phyloP scores from a whole-genome alignment of 345 rosid genomes.

The Rhizophora apiculata region DNA sequence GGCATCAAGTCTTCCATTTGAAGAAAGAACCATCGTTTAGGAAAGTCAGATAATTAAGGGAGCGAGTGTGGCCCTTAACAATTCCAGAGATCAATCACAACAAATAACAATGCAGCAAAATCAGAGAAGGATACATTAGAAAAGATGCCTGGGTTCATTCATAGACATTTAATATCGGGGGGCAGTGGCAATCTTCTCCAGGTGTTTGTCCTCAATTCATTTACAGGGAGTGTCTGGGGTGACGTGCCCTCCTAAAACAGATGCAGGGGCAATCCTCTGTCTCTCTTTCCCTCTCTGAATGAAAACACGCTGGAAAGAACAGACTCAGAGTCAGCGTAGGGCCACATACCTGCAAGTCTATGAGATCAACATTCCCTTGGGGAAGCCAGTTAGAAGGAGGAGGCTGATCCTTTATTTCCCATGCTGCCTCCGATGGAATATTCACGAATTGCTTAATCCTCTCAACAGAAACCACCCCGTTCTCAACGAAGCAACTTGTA shows the following conservation, averaged over 20 bases:
- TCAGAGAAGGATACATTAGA: not conserved
- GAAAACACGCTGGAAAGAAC: not conserved
- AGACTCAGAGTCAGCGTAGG: not conserved
- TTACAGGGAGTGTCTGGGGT: no score
- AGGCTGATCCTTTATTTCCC: slow-evolving; percentile 56
- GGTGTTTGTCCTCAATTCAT: no score
- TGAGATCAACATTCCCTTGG: slow-evolving; percentile 17
- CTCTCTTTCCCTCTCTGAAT: not conserved
- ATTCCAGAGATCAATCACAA: no score
- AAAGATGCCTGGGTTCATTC: not conserved
- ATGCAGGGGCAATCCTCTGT: no score
- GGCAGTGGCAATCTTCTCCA: no score
- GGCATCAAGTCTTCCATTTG: no score
- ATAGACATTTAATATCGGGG: no score
- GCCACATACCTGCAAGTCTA: slow-evolving; percentile 19
- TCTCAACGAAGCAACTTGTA: slow-evolving; percentile 86
- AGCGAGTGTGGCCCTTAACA: no score
- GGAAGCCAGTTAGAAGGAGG: slow-evolving; percentile 21
- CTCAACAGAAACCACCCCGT: slow-evolving; percentile 38
- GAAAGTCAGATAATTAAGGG: no score
- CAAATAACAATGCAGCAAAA: no score
- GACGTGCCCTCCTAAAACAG: no score
- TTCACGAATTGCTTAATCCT: slow-evolving; percentile 25
- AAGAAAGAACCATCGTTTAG: no score
- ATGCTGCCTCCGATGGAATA: slow-evolving; percentile 40